Percentiles rank a stretch among this genome's conserved stretches.
Evolutionary conservation across 805 yeast species (phyloP).

Genomic region (Candida broadrunensis): DNA sequence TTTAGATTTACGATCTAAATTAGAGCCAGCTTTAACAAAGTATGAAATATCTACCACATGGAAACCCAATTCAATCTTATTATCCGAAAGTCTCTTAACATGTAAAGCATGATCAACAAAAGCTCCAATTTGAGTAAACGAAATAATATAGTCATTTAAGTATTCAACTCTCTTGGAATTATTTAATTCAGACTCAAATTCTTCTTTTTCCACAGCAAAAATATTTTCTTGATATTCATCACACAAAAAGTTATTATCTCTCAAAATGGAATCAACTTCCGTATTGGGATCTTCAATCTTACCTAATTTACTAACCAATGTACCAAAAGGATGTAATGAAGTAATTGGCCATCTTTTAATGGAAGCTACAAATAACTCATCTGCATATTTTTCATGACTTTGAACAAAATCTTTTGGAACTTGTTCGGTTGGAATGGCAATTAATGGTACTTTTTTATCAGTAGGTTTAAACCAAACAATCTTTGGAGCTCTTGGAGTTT

Average conservation of each 20-base stretch:
- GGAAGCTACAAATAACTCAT: constrained; percentile 86
- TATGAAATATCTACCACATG: constrained; percentile 81
- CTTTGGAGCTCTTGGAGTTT: constrained; percentile 65
- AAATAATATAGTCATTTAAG: constrained; percentile 58
- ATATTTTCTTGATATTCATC: constrained; percentile 66
- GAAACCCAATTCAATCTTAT: constrained; percentile 75
- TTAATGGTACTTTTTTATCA: constrained; percentile 94
- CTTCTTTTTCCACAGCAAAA: constrained; percentile 24
- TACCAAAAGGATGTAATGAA: constrained; percentile 96
- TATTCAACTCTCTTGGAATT: constrained; percentile 48
- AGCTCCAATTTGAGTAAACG: constrained; percentile 56
- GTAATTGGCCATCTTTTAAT: constrained; percentile 99
- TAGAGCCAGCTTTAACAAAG: constrained; percentile 67
- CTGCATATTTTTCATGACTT: constrained; percentile 78
- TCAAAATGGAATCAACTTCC: constrained; percentile 82
- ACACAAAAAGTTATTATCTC: constrained; percentile 80
- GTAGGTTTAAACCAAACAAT: constrained; percentile 99
- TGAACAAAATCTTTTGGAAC: constrained; percentile 96
- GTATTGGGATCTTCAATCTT: constrained; percentile 70
- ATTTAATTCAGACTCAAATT: constrained; percentile 23
- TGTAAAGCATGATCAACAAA: constrained; percentile 79
- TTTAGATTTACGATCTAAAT: constrained; percentile 83
- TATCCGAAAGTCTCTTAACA: constrained; percentile 58
- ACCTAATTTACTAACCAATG: constrained; percentile 84
- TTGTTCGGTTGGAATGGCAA: constrained; percentile 98